Evolutionary conservation across 2,329 filamentous ascomycete genomes (phyloP).

Genomic region (Bipolaris sorokiniana): DNA sequence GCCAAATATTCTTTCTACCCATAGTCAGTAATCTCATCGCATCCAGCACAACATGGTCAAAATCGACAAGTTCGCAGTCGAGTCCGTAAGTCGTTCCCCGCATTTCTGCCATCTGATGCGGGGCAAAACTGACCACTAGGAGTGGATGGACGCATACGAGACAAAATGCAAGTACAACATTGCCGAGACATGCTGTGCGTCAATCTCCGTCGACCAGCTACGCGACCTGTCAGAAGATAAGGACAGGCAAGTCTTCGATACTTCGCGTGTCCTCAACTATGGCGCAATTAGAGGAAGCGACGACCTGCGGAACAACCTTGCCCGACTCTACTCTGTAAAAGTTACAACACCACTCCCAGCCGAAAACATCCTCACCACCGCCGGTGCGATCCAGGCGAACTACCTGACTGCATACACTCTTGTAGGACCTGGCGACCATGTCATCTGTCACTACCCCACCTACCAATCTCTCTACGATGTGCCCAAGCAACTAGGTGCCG

Average conservation of each 20-base stretch:
- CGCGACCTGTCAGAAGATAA: conserved; percentile 64
- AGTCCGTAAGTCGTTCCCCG: conserved; percentile 61
- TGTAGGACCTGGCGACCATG: conserved; percentile 76
- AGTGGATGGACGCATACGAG: conserved; percentile 66
- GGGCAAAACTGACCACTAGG: conserved; percentile 14
- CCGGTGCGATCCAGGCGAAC: conserved; percentile 85
- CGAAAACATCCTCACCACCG: conserved; percentile 75
- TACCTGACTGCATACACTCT: conserved; percentile 78
- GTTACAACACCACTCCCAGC: conserved; percentile 54
- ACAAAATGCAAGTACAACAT: conserved; percentile 68
- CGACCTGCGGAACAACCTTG: conserved; percentile 67
- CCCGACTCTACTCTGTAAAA: conserved; percentile 68
- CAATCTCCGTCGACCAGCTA: conserved; percentile 74
- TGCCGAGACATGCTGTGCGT: conserved; percentile 79
- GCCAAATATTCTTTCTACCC: background rate
- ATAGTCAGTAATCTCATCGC: background rate
- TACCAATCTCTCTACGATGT: conserved; percentile 82
- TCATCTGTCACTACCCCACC: conserved; percentile 84
- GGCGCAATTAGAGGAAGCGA: conserved; percentile 73
- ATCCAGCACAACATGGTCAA: conserved; percentile 57
- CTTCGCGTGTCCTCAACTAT: conserved; percentile 70
- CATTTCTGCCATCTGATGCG: conserved; percentile 17
- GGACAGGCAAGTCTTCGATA: conserved; percentile 54
- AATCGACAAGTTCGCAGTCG: conserved; percentile 71
- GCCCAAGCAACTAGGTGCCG: conserved; percentile 74